These are phyloP conservation scores for Moesziomyces globuligerus DNA, from an alignment of 1,284 basidiomycete genomes.

Conservation along the genomic window DNA sequence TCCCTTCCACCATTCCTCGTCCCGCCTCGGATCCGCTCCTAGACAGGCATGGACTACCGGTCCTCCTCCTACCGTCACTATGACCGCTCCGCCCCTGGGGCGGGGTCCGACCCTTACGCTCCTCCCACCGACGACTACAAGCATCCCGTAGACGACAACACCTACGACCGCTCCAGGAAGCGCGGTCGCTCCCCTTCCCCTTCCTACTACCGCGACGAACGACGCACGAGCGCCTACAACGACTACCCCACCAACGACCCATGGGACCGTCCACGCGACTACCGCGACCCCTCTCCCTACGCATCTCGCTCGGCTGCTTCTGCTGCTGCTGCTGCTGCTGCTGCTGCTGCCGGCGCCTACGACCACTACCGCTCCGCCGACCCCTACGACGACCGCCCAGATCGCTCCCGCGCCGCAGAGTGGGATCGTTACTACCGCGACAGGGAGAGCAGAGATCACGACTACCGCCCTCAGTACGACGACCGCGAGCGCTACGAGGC, in stretches of 20 bases:
- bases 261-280: constrained; percentile 46
- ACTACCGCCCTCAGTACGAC: constrained; percentile 24
- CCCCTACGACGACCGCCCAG: constrained; percentile 33
- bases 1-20: no score
- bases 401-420: constrained; percentile 32
- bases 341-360: constrained; percentile 15
- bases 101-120: constrained; percentile 9
- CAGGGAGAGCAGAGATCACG: constrained; percentile 28
- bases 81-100: constrained; percentile 22
- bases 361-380: constrained; percentile 33
- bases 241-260: constrained; percentile 32
- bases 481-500: constrained; percentile 43
- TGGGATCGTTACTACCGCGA: constrained; percentile 50
- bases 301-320: constrained; percentile 19
- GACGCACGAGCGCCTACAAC: constrained; percentile 25
- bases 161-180: constrained; percentile 44
- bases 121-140: constrained; percentile 11
- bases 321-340: no score
- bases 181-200: constrained; percentile 47
- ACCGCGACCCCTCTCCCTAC: constrained; percentile 27
- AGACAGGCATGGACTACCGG: constrained; percentile 47
- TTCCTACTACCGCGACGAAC: constrained; percentile 32
- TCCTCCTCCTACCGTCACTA: constrained; percentile 41
- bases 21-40: no score
- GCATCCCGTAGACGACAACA: constrained; percentile 25